phyloP scores from a whole-genome alignment of 2,329 filamentous ascomycete genomes.

The Penicillium sp. region DNA sequence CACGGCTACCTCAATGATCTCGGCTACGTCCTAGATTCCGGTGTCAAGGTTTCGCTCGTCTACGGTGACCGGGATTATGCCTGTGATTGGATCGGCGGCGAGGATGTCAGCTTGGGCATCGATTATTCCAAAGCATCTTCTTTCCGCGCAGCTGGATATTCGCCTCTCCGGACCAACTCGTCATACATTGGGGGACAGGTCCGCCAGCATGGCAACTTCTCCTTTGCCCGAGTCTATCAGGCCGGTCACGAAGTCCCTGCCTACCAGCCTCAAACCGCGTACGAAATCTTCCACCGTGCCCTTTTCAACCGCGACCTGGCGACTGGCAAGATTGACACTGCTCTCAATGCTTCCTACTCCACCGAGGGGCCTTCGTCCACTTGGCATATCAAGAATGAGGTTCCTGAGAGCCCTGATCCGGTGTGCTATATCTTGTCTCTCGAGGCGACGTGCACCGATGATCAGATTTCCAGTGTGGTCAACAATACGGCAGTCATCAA shows the following conservation, averaged over 20 bases:
- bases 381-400: slow-evolving; percentile 48
- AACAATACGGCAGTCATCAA: slow-evolving; percentile 49
- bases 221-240: slow-evolving; percentile 50
- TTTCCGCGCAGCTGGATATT: slow-evolving; percentile 54
- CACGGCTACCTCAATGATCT: slow-evolving; percentile 38
- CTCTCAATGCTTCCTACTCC: slow-evolving; percentile 35
- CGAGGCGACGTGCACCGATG: slow-evolving; percentile 43
- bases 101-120: slow-evolving; percentile 52
- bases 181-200: slow-evolving; percentile 48
- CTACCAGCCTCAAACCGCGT: slow-evolving; percentile 57
- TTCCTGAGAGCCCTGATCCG: slow-evolving; percentile 40
- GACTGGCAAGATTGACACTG: slow-evolving; percentile 51
- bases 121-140: slow-evolving; percentile 44
- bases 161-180: slow-evolving; percentile 42
- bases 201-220: slow-evolving; percentile 51
- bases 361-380: slow-evolving; percentile 42
- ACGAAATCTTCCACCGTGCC: slow-evolving; percentile 55
- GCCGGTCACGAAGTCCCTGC: slow-evolving; percentile 52
- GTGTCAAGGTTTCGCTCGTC: slow-evolving; percentile 57
- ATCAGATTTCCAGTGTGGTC: slow-evolving; percentile 43
- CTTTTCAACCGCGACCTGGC: slow-evolving; percentile 55
- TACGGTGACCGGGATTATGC: slow-evolving; percentile 61
- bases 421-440: slow-evolving; percentile 49
- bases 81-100: slow-evolving; percentile 60
- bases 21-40: slow-evolving; percentile 55